Percentiles rank a stretch among this genome's conserved stretches.
Evolutionary conservation across 2,329 filamentous ascomycete genomes (phyloP).

Genomic region (Xylaria sp.): DNA sequence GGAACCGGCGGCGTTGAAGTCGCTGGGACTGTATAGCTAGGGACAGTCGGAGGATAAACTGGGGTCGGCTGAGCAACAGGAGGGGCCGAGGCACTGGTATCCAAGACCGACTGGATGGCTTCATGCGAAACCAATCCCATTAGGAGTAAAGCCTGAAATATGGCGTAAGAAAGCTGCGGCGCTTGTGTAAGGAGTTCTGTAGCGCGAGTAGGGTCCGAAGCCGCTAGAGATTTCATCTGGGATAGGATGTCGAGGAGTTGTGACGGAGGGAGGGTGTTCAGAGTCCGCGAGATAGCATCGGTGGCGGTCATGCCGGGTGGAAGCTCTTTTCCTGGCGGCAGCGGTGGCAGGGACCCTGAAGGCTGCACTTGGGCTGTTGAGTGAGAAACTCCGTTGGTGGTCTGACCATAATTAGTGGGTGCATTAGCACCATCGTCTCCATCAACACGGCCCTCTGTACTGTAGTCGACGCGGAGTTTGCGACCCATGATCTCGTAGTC

Average conservation of each 20-base stretch:
- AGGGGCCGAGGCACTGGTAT: constrained; percentile 60
- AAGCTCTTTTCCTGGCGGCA: constrained; percentile 86
- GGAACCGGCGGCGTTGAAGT: constrained; percentile 62
- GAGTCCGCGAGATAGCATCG: constrained; percentile 91
- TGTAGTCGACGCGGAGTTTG: constrained; percentile 94
- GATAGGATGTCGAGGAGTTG: constrained; percentile 93
- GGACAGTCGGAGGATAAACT: constrained; percentile 51
- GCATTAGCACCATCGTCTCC: constrained; percentile 62
- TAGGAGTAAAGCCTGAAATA: constrained; percentile 92
- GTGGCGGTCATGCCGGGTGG: constrained; percentile 84
- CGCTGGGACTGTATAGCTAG: constrained; percentile 52
- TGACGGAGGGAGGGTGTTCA: constrained; percentile 84
- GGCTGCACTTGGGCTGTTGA: constrained; percentile 47
- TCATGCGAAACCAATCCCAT: constrained; percentile 92
- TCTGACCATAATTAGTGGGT: constrained; percentile 38
- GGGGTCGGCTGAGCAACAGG: constrained; percentile 52
- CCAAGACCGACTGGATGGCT: constrained; percentile 82
- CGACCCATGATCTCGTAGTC: constrained; percentile 95
- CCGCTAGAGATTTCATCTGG: constrained; percentile 93
- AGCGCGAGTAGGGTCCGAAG: constrained; percentile 81
- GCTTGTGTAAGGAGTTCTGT: constrained; percentile 88
- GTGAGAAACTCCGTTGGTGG: constrained; percentile 49
- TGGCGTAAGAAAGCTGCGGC: constrained; percentile 91
- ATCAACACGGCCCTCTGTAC: constrained; percentile 84
- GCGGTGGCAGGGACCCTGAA: constrained; percentile 73